These are phyloP conservation scores for Omphalea diandra DNA, from an alignment of 441 rosid species.

Conservation along the genomic window DNA sequence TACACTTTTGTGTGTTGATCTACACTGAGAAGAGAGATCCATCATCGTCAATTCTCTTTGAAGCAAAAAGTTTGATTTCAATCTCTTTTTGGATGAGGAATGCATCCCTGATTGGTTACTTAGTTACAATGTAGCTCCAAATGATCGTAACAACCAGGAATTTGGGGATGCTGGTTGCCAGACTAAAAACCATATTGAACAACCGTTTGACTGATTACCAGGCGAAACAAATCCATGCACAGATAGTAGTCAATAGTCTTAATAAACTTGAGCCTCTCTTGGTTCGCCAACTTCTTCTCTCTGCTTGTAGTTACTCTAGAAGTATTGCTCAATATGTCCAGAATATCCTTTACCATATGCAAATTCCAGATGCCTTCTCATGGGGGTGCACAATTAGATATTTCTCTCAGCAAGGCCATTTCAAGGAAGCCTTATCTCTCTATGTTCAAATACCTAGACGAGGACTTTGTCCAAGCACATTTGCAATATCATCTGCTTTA, in stretches of 20 bases:
- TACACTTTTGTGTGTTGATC: too few species aligned
- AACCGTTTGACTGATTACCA: slow-evolving; percentile 32
- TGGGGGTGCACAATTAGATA: slow-evolving; percentile 63
- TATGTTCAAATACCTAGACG: slow-evolving; percentile 46
- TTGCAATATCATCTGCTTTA: slow-evolving; percentile 58
- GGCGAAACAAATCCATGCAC: slow-evolving; percentile 50
- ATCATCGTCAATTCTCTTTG: too few species aligned
- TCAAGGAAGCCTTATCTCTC: slow-evolving; percentile 41
- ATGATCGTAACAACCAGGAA: too few species aligned
- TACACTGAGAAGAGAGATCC: too few species aligned
- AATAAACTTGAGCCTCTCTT: slow-evolving; percentile 42
- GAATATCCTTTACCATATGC: slow-evolving; percentile 35
- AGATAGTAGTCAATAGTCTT: slow-evolving; percentile 35
- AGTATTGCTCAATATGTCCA: slow-evolving; percentile 36
- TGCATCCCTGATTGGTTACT: too few species aligned
- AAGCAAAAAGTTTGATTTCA: too few species aligned
- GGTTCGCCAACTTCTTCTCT: slow-evolving; percentile 41
- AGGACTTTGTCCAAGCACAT: slow-evolving; percentile 45
- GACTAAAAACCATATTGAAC: slow-evolving; percentile 28
- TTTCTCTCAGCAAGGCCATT: slow-evolving; percentile 52
- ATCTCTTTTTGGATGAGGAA: too few species aligned
- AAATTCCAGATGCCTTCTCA: slow-evolving; percentile 41
- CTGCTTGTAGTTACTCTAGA: slow-evolving; percentile 36
- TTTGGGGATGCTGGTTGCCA: slow-evolving; percentile 14
- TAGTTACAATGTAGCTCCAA: too few species aligned